Base-by-base conservation (phyloP, 352 stramenopile genomes). In the Phytophthora podocarpi region DNA sequence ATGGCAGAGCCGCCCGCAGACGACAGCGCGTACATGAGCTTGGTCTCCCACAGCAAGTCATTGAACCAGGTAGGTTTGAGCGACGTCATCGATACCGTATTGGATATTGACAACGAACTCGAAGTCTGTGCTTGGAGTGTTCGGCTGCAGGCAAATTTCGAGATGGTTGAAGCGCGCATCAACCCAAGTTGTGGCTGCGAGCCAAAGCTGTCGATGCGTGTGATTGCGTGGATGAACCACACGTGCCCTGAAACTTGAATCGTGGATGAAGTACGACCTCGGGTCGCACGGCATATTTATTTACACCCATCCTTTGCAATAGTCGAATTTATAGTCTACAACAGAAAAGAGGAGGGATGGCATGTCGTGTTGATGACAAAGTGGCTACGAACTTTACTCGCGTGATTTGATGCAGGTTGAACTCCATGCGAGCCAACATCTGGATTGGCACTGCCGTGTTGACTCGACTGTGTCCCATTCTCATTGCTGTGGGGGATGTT, bases 1-100 rank as follows among this genome's bases (percentile, higher is more conserved):
- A 87, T 89, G 45, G 74, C 54, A 82, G 58, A 16, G 80, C 72
- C 52, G 82, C 90, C 28, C 72, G 57, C 39, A 80, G 43, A 90
- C 49, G 32, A n/a, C n/a, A n/a, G n/a, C n/a, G 71, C 75, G 71
- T 93, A 92, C 78, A 90, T 87, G 64, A 70, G 64, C 75, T 93
- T 93, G 51, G 82, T 65, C 42, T 85, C 68, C 74, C 75, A 78
- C 46, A 76, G 56, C 35, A 51, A 39, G 36, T 67, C 43, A 37
- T 64, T 27, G 23, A 47, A 18, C 36, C 46, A 64, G 1, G 31
- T 39, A 35, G 32, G n/a, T 21, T 57, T 57, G 5, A 56, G 15
- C 20, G n/a, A 46, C 20, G 36, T 35, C 52, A 60, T 60, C 32
- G 28, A n/a, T 30, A 41, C 4, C n/a, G n/a, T n/a, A n/a, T n/a